Conservation (phyloP, 805 yeast genomes). For the Kluyveromyces wickerhamii region DNA sequence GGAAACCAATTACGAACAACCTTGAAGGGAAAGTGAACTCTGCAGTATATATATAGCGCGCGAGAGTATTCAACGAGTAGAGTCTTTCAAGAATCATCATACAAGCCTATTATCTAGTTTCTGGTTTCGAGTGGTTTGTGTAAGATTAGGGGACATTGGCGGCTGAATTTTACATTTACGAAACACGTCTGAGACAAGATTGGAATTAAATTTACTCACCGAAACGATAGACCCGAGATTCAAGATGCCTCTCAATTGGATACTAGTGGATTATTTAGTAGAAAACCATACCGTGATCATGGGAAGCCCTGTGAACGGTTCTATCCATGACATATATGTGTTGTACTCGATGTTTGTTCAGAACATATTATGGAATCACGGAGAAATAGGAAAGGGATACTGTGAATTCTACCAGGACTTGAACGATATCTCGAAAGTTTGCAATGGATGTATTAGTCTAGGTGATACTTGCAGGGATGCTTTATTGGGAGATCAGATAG, state of each 20-base stretch:
- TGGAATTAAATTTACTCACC: too few species aligned
- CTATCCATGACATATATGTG: constrained; percentile 16
- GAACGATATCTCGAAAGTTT: constrained; percentile 9
- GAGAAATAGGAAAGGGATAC: constrained; percentile 4
- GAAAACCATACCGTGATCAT: constrained; percentile 18
- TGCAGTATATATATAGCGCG: too few species aligned
- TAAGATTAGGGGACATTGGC: too few species aligned
- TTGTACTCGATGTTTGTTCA: constrained; percentile 10
- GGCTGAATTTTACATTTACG: too few species aligned
- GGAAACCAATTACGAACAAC: too few species aligned
- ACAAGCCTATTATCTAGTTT: too few species aligned
- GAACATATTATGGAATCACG: constrained; percentile 1
- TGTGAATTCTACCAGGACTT: constrained; percentile 12
- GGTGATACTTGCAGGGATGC: not conserved
- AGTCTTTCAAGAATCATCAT: too few species aligned
- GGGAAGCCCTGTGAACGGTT: constrained; percentile 21
- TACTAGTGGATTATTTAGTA: constrained; percentile 15
- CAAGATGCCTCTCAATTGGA: constrained; percentile 8
- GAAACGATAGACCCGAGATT: too few species aligned
- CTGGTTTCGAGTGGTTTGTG: too few species aligned
- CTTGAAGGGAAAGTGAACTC: too few species aligned
- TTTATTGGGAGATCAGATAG: constrained; percentile 7
- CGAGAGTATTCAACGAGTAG: too few species aligned
- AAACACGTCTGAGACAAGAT: too few species aligned
- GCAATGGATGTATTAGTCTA: constrained; percentile 11